Evolutionary conservation across 2,329 filamentous ascomycete species (phyloP).

Genomic region (Mollisiaceae sp.): DNA sequence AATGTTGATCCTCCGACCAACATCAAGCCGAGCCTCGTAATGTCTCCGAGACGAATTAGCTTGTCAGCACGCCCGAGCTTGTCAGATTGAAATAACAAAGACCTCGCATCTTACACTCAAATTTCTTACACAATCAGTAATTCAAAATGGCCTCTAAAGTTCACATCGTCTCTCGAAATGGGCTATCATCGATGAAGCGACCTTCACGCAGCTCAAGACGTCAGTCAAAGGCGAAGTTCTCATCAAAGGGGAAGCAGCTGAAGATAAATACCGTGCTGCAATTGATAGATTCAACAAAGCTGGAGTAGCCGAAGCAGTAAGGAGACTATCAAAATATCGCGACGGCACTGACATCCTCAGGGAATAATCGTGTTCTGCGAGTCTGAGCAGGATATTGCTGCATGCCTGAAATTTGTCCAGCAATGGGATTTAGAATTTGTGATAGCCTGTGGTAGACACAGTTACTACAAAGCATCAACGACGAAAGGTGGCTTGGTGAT

Average conservation of each 20-base stretch:
- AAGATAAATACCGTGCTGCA: conserved; percentile 22
- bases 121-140: not conserved
- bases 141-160: conserved; percentile 7
- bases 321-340: not conserved
- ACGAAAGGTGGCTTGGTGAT: conserved; percentile 23
- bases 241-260: conserved; percentile 19
- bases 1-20: too few relatives aligned
- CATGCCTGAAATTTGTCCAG: conserved; percentile 21
- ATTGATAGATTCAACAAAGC: conserved; percentile 28
- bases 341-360: conserved; percentile 9
- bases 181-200: conserved; percentile 10
- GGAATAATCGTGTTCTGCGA: conserved; percentile 25
- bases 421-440: conserved; percentile 21
- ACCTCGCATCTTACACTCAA: not conserved
- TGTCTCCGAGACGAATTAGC: too few relatives aligned
- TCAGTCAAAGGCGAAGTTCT: conserved; percentile 18
- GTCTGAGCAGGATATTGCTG: conserved; percentile 25
- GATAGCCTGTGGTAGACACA: conserved; percentile 23
- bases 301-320: conserved; percentile 26
- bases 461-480: conserved; percentile 23
- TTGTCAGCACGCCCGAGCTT: not conserved
- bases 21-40: too few relatives aligned
- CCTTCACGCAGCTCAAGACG: conserved; percentile 19
- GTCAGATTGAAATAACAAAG: not conserved
- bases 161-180: conserved; percentile 9